Base-by-base conservation (phyloP, 176 grass and related monocot genomes). In the Tillandsia leiboldiana region DNA sequence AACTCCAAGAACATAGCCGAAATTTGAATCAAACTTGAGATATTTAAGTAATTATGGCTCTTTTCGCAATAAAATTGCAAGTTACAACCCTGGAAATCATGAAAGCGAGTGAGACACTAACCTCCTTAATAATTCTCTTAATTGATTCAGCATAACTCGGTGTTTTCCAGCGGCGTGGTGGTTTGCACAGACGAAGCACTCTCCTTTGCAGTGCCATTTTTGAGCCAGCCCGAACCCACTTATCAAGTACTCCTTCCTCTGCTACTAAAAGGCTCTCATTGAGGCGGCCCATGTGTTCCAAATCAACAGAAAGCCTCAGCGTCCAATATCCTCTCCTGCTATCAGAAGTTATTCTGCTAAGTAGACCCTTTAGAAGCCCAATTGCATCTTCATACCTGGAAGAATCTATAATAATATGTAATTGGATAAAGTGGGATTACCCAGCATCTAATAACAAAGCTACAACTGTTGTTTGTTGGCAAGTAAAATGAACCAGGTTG, bases 361-460 rank as follows among this genome's bases (percentile, higher is more conserved):
- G 81, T 24, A 97, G 65, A 29, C 57, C 51, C 76, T 85, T 90
- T 17, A 99, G 89, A 73, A 87, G 83, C 49, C 79, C 81, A 57
- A 84, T 78, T 79, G 89, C 94, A 87, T 90, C 89, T 82, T 80
- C 73, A 75, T 99, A 93, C 87, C 94, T 99, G 72, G n/a, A 61
- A 77, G 69, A 50, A 42, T 48, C 28, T 69, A 51, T 11, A 11
- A 53, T 18, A 70, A 68, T 23, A 51, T 52, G 27, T 29, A 53
- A 42, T 8, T 53, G 13, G 33, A 73, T 3, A 14, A 10, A 42
- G 33, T 42, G 33, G 33, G 33, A 7, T 15, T 8, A 64, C 47
- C 48, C n/a, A 50, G 33, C 7, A 18, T 59, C 1, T 59, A n/a
- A n/a, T 15, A 14, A 59, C 12, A 15, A 59, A 8, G 14, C 14